Evolutionary conservation across 495 filamentous ascomycete species (phyloP).

Genomic region (Filosporella fistucella): DNA sequence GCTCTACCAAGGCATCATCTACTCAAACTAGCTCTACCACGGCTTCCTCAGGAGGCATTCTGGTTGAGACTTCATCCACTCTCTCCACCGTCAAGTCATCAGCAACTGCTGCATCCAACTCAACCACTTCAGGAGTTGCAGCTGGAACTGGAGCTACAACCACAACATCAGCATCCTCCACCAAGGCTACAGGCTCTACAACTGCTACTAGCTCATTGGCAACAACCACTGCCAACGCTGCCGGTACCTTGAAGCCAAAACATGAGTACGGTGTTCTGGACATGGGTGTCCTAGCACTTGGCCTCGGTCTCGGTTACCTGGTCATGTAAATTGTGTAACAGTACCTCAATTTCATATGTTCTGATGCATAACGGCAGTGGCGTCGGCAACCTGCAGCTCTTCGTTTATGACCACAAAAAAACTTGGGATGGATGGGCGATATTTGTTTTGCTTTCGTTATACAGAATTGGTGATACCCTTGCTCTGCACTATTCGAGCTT

Average conservation of each 20-base stretch:
- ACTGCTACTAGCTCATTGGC: background rate
- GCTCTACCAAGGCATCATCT: background rate
- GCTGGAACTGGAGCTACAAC: background rate
- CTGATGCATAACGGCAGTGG: too few species aligned
- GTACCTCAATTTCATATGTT: too few species aligned
- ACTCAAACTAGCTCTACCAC: slow-evolving; percentile 2
- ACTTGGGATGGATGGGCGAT: too few species aligned
- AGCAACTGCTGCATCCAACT: background rate
- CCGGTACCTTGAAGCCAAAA: slow-evolving; percentile 3
- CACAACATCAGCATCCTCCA: background rate
- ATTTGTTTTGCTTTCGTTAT: too few species aligned
- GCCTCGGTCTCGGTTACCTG: slow-evolving; percentile 22
- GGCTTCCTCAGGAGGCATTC: background rate
- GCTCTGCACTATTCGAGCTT: too few species aligned
- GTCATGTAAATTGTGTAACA: slow-evolving; percentile 24
- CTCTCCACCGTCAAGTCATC: background rate
- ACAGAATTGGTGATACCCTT: too few species aligned
- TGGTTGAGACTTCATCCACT: background rate
- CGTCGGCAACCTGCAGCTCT: too few species aligned
- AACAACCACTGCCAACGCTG: slow-evolving; percentile 4
- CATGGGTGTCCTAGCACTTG: slow-evolving; percentile 18
- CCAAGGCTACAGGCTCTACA: background rate
- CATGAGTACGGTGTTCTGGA: slow-evolving; percentile 16
- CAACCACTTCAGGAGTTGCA: background rate
- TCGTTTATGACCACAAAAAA: too few species aligned